Base-by-base conservation (phyloP, 1,284 basidiomycete species). In the Leccinum pachyderme region DNA sequence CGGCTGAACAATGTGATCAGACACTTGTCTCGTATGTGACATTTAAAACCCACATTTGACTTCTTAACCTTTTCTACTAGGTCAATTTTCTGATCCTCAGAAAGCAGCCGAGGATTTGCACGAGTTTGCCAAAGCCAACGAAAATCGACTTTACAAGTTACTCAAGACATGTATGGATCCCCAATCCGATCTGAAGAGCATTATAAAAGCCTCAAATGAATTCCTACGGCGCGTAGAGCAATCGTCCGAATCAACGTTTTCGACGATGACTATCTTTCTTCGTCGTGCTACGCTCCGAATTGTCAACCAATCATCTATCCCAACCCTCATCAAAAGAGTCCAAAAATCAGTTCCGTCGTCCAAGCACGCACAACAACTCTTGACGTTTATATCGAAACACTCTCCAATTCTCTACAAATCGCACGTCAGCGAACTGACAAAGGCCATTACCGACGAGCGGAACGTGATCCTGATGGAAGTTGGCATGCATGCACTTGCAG, bases 111-210 rank as follows among this genome's bases (percentile, higher is more conserved):
- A 90, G 54, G 95, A 98, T 65, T 73, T 99, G 24, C 77, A 85
- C 22, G 72, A 82, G 0, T 98, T 99, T 63, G 95, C 95, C 2
- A 89, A 89, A 57, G 74, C 87, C 37, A 98, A 98, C 70, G 94
- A 98, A 64, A 80, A 80, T 22, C 81, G 93, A 49, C 75, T 96
- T 9, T 97, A 95, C 76, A 93, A 90, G 70, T 77, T 95, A 5
- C 75, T 96, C 44, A 88, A 84, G 66, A 86, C 82, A 0, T 87
- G 91, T 63, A 82, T 93, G 74, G 93, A 98, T 68, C 78, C 87
- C 0, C 86, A 92, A 62, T 87, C 87, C 0, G 91, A 96, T 65
- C 73, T 98, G 28, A 93, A 90, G 67, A 79, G 80, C 5, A 77
- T 95, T 2, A 76, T 91, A 56, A 98, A 96, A 72, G 78, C 90